phyloP scores from a whole-genome alignment of 2,329 filamentous ascomycete genomes.

The Calonectria pseudoreteaudii region DNA sequence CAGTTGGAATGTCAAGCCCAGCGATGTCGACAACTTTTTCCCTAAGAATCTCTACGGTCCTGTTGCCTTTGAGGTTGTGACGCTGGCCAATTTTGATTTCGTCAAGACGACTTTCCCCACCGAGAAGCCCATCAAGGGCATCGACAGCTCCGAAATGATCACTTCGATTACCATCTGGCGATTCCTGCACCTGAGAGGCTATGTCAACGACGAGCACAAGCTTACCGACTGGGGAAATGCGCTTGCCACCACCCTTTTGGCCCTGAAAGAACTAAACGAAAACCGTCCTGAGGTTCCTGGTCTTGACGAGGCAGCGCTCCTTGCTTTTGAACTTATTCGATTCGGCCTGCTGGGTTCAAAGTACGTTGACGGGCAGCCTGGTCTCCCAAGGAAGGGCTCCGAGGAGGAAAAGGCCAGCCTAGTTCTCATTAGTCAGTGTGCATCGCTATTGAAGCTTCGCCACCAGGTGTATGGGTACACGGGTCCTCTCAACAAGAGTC shows the following conservation, averaged over 20 bases:
- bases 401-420: constrained; percentile 83
- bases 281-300: constrained; percentile 56
- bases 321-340: constrained; percentile 87
- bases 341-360: constrained; percentile 82
- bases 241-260: constrained; percentile 75
- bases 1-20: constrained; percentile 81
- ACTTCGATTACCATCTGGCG: constrained; percentile 83
- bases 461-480: constrained; percentile 93
- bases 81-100: constrained; percentile 78
- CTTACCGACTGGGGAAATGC: constrained; percentile 88
- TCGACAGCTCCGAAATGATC: constrained; percentile 74
- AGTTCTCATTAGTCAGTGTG: constrained; percentile 86
- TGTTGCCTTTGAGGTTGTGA: constrained; percentile 70
- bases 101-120: constrained; percentile 74
- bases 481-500: constrained; percentile 89
- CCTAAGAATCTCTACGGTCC: constrained; percentile 51
- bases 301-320: constrained; percentile 81
- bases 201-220: constrained; percentile 81
- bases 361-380: constrained; percentile 67
- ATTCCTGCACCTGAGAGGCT: constrained; percentile 89
- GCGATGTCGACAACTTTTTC: constrained; percentile 61
- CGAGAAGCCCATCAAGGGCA: constrained; percentile 69
- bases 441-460: constrained; percentile 83
- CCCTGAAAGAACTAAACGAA: constrained; percentile 66
- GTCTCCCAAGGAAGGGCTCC: constrained; percentile 65